Evolutionary conservation across 352 stramenopile species (phyloP).

Genomic region (Pythium brachiatum): DNA sequence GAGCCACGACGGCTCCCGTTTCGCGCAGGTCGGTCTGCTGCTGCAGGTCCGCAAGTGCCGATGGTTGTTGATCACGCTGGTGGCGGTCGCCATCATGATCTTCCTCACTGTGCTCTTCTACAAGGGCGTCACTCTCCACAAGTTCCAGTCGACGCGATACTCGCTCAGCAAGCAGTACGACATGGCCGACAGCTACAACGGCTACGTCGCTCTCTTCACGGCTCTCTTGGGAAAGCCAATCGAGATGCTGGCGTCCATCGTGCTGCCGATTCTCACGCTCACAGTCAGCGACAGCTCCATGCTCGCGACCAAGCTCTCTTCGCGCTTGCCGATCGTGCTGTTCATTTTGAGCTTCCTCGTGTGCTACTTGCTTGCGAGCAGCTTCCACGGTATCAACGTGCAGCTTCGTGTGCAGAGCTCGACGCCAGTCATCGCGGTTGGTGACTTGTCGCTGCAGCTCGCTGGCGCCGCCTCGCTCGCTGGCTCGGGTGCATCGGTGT

Average conservation of each 20-base stretch:
- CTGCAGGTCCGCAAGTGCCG: slow-evolving; percentile 15
- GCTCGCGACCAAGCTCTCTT: slow-evolving; percentile 7
- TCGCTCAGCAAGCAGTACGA: slow-evolving; percentile 13
- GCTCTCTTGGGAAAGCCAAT: slow-evolving; percentile 21
- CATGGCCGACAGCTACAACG: slow-evolving; percentile 29
- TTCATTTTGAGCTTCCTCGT: slow-evolving; percentile 13
- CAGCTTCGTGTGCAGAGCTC: slow-evolving; percentile 13
- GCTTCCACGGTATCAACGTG: slow-evolving; percentile 32
- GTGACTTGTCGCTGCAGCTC: slow-evolving; percentile 9
- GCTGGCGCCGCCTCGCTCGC: neutral
- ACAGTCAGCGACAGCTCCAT: slow-evolving; percentile 7
- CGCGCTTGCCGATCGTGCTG: neutral
- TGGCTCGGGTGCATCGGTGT: neutral
- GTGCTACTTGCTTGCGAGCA: slow-evolving; percentile 22
- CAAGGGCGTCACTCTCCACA: slow-evolving; percentile 20
- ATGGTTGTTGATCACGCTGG: slow-evolving; percentile 15
- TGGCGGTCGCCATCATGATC: slow-evolving; percentile 14
- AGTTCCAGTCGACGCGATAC: slow-evolving; percentile 9
- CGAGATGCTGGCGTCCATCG: slow-evolving; percentile 19
- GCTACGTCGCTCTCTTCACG: slow-evolving; percentile 22
- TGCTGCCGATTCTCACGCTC: slow-evolving; percentile 17
- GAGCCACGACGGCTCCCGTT: slow-evolving; percentile 4
- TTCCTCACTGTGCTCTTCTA: slow-evolving; percentile 18
- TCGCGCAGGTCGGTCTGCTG: slow-evolving; percentile 9
- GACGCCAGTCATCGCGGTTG: slow-evolving; percentile 2